Evolutionary conservation across 1,139 yeast genomes (phyloP).

Genomic region (Geotrichum restrictum): DNA sequence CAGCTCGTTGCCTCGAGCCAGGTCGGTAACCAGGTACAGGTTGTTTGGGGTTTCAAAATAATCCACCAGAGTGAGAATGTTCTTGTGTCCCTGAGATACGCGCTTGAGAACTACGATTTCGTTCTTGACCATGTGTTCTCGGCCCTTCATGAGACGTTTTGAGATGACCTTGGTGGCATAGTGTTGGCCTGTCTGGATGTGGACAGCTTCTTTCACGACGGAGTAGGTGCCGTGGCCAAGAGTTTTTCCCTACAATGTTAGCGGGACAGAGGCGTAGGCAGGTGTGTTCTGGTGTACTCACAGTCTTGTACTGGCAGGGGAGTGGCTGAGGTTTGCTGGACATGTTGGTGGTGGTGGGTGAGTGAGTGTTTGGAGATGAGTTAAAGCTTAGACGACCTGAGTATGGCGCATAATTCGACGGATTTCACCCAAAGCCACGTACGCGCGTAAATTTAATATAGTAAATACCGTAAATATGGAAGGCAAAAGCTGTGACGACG

Average conservation of each 20-base stretch:
- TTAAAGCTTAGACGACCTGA: no score
- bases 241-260: constrained; percentile 22
- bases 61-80: constrained; percentile 61
- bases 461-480: no score
- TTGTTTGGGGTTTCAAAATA: constrained; percentile 65
- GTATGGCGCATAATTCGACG: no score
- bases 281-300: neutral
- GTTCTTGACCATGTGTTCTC: constrained; percentile 50
- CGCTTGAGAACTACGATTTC: constrained; percentile 53
- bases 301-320: constrained; percentile 2
- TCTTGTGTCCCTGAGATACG: constrained; percentile 49
- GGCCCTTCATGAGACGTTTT: constrained; percentile 44
- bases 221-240: constrained; percentile 44
- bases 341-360: neutral
- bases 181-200: constrained; percentile 39
- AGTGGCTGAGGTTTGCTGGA: neutral
- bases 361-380: no score
- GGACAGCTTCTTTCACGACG: constrained; percentile 43
- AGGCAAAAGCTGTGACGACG: no score
- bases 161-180: constrained; percentile 46
- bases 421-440: no score
- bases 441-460: no score
- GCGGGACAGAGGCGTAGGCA: neutral
- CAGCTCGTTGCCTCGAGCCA: constrained; percentile 68
- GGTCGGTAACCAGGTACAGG: constrained; percentile 60